These are phyloP conservation scores for Pichia inconspicua DNA, from an alignment of 1,139 yeast genomes.

Conservation along the genomic window DNA sequence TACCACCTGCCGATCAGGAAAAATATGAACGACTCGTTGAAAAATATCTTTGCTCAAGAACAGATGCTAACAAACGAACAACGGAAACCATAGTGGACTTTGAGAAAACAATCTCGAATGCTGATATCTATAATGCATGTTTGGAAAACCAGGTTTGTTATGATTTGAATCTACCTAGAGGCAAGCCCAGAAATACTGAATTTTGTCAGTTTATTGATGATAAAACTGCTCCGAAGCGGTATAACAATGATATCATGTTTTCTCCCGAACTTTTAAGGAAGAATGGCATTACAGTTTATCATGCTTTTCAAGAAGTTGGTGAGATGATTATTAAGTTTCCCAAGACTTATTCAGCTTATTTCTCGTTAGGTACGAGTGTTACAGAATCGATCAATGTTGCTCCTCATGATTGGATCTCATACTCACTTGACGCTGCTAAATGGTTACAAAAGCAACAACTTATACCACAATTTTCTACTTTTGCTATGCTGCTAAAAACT, in stretches of 20 bases:
- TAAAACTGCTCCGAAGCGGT: constrained; percentile 8
- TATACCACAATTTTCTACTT: constrained; percentile 44
- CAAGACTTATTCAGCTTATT: constrained; percentile 39
- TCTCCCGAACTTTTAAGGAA: constrained; percentile 42
- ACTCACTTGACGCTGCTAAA: constrained; percentile 40
- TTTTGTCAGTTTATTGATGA: constrained; percentile 14
- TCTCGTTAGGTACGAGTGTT: constrained; percentile 49
- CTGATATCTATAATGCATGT: constrained; percentile 17
- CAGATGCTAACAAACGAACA: constrained; percentile 11
- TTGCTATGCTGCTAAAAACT: constrained; percentile 40
- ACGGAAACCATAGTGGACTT: constrained; percentile 5
- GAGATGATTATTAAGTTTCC: constrained; percentile 55
- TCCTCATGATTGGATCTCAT: constrained; percentile 48
- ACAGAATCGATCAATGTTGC: constrained; percentile 54
- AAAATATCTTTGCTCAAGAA: constrained; percentile 20
- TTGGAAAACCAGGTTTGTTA: constrained; percentile 19
- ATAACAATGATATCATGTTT: constrained; percentile 37
- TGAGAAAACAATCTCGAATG: constrained; percentile 10
- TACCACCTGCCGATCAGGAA: constrained; percentile 60
- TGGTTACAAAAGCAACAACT: constrained; percentile 48
- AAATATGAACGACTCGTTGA: constrained; percentile 48
- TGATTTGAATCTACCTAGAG: constrained; percentile 12
- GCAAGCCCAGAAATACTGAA: constrained; percentile 13
- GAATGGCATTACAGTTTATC: constrained; percentile 40
- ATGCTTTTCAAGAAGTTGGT: constrained; percentile 50